Base-by-base conservation (phyloP, 139 green algal species). In the Chlamydomonas urium region DNA sequence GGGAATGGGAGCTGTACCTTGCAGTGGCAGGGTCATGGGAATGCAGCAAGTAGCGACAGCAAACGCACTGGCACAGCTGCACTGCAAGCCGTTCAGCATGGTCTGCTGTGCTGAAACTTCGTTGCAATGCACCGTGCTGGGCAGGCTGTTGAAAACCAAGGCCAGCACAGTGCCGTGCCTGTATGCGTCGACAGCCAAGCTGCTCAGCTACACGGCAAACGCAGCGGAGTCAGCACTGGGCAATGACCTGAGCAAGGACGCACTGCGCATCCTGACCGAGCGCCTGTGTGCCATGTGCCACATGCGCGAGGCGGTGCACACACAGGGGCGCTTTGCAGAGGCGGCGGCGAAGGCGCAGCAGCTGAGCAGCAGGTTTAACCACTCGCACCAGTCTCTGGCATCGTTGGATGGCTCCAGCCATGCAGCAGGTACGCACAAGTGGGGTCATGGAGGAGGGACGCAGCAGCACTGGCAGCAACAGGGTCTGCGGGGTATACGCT, bases 191-290 rank as follows among this genome's bases (percentile, higher is more conserved):
- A 73, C 66, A 17, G 45, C 66, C 8, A 10, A 53, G 14, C 66
- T 73, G 66, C 66, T 73, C 28, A 6, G 4, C 6, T 47, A 62
- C 28, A 32, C 47, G 4, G 38, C 31, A 17, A 63, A 53, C 10
- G 10, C 19, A 4, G 21, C 28, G n/a, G 66, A 73, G 28, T n/a
- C 6, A n/a, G 31, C 31, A 6, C 4, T 37, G 66, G 66, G 66
- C 10, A 8, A 6, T n/a, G 66, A 73, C 28, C 32, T 62, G 21
- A 24, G 45, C 45, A 62, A 63, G 47, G 66, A 63, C 38, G 66
- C 66, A 6, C 66, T 73, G 45, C 66, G 66, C 38, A 63, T 73
- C 10, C 47, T 73, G 47, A 63, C 45, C 8, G 66, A 62, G 38
- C 38, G 47, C 14, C 28, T 73, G 45, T 42, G 6, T 21, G 47